Evolutionary conservation across 169 alveolate genomes (phyloP).

Genomic region (Plasmodium malariae): DNA sequence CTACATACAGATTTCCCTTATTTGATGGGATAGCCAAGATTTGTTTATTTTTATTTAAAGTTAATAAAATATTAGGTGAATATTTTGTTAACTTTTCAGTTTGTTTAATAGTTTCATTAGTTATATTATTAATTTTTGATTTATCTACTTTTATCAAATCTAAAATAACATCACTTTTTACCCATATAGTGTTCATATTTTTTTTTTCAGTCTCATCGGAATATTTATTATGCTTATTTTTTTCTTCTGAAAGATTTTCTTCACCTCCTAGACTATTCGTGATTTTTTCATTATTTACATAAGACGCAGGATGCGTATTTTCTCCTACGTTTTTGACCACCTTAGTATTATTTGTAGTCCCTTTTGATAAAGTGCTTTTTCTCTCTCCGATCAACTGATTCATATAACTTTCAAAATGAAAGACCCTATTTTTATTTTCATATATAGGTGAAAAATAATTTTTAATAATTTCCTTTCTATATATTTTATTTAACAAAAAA

Average conservation of each 20-base stretch:
- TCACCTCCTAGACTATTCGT: neutral
- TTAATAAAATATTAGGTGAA: constrained; percentile 71
- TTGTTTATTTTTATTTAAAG: constrained; percentile 73
- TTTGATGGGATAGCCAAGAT: constrained; percentile 66
- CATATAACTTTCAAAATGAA: constrained; percentile 65
- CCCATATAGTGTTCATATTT: constrained; percentile 57
- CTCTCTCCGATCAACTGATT: constrained; percentile 40
- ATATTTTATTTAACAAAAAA: constrained; percentile 38
- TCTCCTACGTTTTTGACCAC: neutral
- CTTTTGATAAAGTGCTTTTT: constrained; percentile 43
- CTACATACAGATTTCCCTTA: constrained; percentile 73
- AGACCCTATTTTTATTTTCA: constrained; percentile 59
- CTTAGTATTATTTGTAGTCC: neutral
- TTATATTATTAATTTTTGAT: constrained; percentile 56
- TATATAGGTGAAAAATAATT: constrained; percentile 62
- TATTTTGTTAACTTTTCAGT: constrained; percentile 41
- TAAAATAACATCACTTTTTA: constrained; percentile 64
- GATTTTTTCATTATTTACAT: neutral
- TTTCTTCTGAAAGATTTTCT: neutral
- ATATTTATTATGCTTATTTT: neutral
- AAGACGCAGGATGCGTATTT: neutral
- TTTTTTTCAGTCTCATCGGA: neutral
- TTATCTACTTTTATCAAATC: constrained; percentile 77
- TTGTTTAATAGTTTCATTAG: constrained; percentile 72
- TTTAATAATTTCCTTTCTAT: constrained; percentile 41